Evolutionary conservation across 169 alveolate species (phyloP), one percentile per base, ranked within the genome.

Genomic region (Eimeria zaria): DNA sequence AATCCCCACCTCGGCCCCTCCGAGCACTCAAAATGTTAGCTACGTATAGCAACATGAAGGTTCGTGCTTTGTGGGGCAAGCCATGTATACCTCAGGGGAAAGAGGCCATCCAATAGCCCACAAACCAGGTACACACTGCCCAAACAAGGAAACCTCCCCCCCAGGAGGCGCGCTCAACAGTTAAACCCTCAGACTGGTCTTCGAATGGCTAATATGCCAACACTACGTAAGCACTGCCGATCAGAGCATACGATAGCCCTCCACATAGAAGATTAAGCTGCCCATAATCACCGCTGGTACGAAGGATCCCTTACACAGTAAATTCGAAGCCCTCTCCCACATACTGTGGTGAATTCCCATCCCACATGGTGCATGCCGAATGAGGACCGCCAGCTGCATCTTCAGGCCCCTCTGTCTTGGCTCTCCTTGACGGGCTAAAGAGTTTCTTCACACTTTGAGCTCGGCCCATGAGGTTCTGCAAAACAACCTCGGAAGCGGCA

Each of bases 361-460:
- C 39, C 64, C 53, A 22, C n/a, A 44, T 11, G 69, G 76, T 39
- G 76, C 76, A 39, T 22, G 55, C 9, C 74, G 55, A 14, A 27
- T 33, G 51, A 30, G 53, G 76, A 53, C 27, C 76, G 58, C 89
- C 22, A 0, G 91, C 51, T 83, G 73, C 76, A 51, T 1, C 76
- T 51, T 83, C 91, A 33, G 46, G 4, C 41, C 89, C 89, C 12
- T 53, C 91, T 22, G 91, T 33, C 76, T 20, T 53, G 18, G 91
- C 24, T 6, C 41, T 39, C 58, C 53, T 33, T n/a, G 91, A 0
- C 30, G 55, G 76, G 2, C 20, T 2, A n/a, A 51, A 20, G 18
- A 7, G 41, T 33, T 20, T 39, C 91, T 53, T 22, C 53, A 53
- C 91, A 18, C 36, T 11, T 14, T 51, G 53, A 36, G 58, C 55